phyloP scores from a whole-genome alignment of 495 filamentous ascomycete genomes.

The Lasiosphaeria miniovina region DNA sequence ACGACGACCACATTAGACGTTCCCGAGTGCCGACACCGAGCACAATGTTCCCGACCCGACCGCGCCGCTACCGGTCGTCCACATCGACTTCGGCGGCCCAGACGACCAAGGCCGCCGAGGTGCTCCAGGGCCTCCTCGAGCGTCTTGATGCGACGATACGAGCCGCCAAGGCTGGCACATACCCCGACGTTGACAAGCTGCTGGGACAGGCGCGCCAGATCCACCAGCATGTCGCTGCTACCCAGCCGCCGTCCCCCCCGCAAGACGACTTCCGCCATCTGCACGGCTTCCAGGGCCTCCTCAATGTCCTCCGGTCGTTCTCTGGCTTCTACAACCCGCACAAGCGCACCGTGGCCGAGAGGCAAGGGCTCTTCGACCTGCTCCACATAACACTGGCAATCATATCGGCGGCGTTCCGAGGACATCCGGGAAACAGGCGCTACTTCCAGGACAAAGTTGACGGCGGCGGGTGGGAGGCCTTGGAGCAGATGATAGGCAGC shows the following conservation, averaged over 20 bases:
- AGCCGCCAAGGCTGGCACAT: conserved; percentile 25
- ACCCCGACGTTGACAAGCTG: conserved; percentile 42
- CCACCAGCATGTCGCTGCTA: conserved; percentile 46
- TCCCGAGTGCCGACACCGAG: conserved; percentile 3
- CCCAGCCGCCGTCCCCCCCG: conserved; percentile 39
- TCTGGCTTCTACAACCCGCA: conserved; percentile 68
- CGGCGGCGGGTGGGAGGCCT: conserved; percentile 71
- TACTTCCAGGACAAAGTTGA: conserved; percentile 75
- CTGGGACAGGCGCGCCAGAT: conserved; percentile 41
- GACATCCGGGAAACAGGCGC: conserved; percentile 80
- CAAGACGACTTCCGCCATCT: conserved; percentile 83
- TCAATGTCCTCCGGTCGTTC: conserved; percentile 63
- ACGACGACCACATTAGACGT: not conserved
- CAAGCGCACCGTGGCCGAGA: conserved; percentile 57
- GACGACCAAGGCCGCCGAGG: conserved; percentile 55
- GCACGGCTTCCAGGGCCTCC: conserved; percentile 72
- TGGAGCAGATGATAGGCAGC: conserved; percentile 66
- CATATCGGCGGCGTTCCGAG: conserved; percentile 70
- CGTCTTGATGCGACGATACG: conserved; percentile 38
- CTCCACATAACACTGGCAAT: conserved; percentile 67
- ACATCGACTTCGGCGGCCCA: conserved; percentile 57
- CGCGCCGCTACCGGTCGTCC: conserved; percentile 59
- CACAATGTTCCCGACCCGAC: conserved; percentile 43
- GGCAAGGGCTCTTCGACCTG: conserved; percentile 62
- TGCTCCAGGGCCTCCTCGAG: conserved; percentile 59